These are phyloP conservation scores for Puccinellia tenuiflora DNA, from an alignment of 176 grass and related monocot species.

Conservation along the genomic window DNA sequence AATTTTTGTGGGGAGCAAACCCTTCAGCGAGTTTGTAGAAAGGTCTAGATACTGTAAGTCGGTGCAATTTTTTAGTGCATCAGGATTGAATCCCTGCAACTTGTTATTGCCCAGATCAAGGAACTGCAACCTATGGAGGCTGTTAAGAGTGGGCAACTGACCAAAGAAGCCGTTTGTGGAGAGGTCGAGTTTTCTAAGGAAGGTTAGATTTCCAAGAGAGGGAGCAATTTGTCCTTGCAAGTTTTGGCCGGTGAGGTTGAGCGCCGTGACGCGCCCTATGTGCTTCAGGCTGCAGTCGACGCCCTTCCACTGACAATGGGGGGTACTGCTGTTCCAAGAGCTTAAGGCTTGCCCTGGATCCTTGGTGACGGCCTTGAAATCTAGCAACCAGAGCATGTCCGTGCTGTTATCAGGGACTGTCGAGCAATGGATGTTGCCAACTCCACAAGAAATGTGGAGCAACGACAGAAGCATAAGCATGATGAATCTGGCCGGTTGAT, in stretches of 20 bases:
- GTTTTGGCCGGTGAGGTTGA: not conserved
- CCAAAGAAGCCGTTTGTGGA: not conserved
- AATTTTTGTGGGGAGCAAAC: not conserved
- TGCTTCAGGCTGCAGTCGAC: not conserved
- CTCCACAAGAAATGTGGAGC: not conserved
- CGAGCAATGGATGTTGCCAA: not conserved
- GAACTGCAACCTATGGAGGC: not conserved
- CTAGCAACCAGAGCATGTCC: not conserved
- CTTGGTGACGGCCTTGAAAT: not conserved
- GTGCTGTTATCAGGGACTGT: not conserved
- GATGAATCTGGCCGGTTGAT: not conserved
- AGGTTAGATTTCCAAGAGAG: not conserved
- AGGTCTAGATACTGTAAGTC: not conserved
- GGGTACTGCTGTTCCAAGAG: not conserved
- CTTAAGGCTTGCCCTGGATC: not conserved
- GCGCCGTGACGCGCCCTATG: not conserved
- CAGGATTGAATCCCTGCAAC: not conserved
- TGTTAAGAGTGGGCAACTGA: not conserved
- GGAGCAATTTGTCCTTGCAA: not conserved
- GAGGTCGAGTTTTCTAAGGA: not conserved
- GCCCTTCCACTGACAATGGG: not conserved
- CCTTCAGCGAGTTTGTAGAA: accelerated
- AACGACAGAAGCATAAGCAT: not conserved
- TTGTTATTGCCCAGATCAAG: accelerated
- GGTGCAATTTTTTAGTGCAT: not conserved